These are phyloP conservation scores for Penicillium paxilli DNA, from an alignment of 495 filamentous ascomycete genomes.

Conservation along the genomic window DNA sequence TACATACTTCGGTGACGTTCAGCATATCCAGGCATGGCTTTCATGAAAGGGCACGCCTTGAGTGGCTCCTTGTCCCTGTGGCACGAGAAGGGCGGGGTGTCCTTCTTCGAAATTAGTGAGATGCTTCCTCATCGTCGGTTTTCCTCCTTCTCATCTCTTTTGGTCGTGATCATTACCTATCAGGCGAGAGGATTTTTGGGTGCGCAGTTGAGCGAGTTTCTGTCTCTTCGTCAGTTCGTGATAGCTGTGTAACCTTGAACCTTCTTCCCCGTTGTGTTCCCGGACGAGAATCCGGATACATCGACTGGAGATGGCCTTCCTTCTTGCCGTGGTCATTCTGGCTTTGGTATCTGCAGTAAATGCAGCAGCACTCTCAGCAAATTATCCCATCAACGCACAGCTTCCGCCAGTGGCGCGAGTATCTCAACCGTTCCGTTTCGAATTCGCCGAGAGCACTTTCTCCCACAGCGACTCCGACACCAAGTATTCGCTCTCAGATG, in stretches of 20 bases:
- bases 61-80: slow-evolving; percentile 39
- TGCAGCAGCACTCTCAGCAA: slow-evolving; percentile 48
- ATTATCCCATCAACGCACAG: slow-evolving; percentile 75
- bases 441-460: slow-evolving; percentile 70
- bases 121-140: slow-evolving; percentile 15
- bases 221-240: slow-evolving; percentile 7
- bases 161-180: slow-evolving; percentile 11
- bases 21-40: slow-evolving; percentile 52
- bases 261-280: slow-evolving; percentile 10
- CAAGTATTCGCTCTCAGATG: slow-evolving; percentile 60
- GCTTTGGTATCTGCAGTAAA: slow-evolving; percentile 32
- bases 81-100: slow-evolving; percentile 27
- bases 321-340: slow-evolving; percentile 28
- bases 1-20: slow-evolving; percentile 45
- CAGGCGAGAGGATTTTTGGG: slow-evolving; percentile 7
- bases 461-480: slow-evolving; percentile 49
- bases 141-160: slow-evolving; percentile 18
- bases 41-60: slow-evolving; percentile 35
- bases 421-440: slow-evolving; percentile 62
- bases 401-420: slow-evolving; percentile 73
- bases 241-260: slow-evolving; percentile 15
- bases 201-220: slow-evolving; percentile 8
- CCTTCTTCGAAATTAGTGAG: slow-evolving; percentile 24
- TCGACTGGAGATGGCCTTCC: slow-evolving; percentile 30
- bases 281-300: slow-evolving; percentile 12